Evolutionary conservation across 2,329 filamentous ascomycete species (phyloP).

Genomic region (Colletotrichum karsti): DNA sequence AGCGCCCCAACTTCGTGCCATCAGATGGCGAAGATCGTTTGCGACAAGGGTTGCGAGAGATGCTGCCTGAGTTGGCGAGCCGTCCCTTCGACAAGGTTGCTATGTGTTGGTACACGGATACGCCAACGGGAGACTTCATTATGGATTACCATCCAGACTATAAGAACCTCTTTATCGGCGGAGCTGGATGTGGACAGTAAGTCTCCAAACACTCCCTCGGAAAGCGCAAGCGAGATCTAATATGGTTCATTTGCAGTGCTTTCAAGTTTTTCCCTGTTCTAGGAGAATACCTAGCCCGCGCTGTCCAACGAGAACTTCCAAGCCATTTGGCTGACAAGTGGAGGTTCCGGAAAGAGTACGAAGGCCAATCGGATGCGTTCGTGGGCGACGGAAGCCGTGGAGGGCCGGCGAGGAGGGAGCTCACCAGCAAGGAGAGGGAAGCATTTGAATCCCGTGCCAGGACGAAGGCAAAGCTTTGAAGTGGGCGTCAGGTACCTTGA

Average conservation of each 20-base stretch:
- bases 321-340: conserved; percentile 36
- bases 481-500: too few species aligned
- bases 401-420: conserved; percentile 31
- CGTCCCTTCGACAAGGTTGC: conserved; percentile 61
- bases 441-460: neutral
- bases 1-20: conserved; percentile 50
- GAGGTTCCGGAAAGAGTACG: conserved; percentile 31
- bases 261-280: conserved; percentile 38
- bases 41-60: conserved; percentile 56
- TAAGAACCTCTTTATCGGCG: conserved; percentile 54
- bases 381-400: conserved; percentile 39
- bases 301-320: conserved; percentile 36
- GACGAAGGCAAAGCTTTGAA: neutral
- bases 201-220: neutral
- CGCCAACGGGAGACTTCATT: conserved; percentile 68
- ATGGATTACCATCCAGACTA: conserved; percentile 62
- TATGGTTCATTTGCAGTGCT: conserved; percentile 3
- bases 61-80: conserved; percentile 62
- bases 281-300: conserved; percentile 35
- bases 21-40: conserved; percentile 61
- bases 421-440: neutral
- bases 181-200: conserved; percentile 53
- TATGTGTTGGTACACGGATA: conserved; percentile 73
- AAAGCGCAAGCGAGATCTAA: accelerated
- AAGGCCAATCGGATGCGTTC: conserved; percentile 17